Percentiles rank a stretch among this genome's conserved stretches.
Evolutionary conservation across 495 filamentous ascomycete genomes (phyloP).

Genomic region (Annulohypoxylon maeteangense): DNA sequence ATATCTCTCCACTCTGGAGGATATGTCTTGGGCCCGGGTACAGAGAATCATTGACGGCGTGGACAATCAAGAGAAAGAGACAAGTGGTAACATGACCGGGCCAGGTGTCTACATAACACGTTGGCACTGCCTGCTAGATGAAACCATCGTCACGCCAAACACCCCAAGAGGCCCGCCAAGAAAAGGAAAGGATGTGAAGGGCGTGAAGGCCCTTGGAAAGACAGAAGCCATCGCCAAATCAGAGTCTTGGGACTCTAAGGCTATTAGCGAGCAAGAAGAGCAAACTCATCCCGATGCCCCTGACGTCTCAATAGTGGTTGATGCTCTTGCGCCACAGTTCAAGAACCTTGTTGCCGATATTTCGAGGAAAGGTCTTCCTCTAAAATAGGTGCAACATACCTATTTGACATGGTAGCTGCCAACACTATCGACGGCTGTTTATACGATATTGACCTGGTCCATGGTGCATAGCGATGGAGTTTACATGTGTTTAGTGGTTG

Average conservation of each 20-base stretch:
- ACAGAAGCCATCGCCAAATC: conserved; percentile 55
- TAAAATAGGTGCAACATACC: neutral
- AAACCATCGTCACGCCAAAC: conserved; percentile 66
- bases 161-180: conserved; percentile 55
- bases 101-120: conserved; percentile 71
- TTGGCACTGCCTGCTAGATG: conserved; percentile 72
- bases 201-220: conserved; percentile 60
- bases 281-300: conserved; percentile 44
- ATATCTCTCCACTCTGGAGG: conserved; percentile 63
- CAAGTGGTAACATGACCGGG: conserved; percentile 51
- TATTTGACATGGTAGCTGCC: neutral
- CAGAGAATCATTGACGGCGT: conserved; percentile 55
- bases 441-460: neutral
- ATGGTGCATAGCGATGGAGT: neutral
- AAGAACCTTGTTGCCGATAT: conserved; percentile 46
- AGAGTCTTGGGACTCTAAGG: conserved; percentile 42
- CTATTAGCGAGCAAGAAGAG: conserved; percentile 25
- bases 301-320: conserved; percentile 53
- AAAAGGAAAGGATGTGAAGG: conserved; percentile 62
- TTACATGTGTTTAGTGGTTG: neutral
- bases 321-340: conserved; percentile 51
- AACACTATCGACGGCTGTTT: neutral
- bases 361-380: conserved; percentile 23
- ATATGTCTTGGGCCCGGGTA: conserved; percentile 60
- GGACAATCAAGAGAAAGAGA: conserved; percentile 9